Evolutionary conservation across 2,329 filamentous ascomycete species (phyloP), one percentile per base, ranked within the genome.

Genomic region (Cladosporium sp.): DNA sequence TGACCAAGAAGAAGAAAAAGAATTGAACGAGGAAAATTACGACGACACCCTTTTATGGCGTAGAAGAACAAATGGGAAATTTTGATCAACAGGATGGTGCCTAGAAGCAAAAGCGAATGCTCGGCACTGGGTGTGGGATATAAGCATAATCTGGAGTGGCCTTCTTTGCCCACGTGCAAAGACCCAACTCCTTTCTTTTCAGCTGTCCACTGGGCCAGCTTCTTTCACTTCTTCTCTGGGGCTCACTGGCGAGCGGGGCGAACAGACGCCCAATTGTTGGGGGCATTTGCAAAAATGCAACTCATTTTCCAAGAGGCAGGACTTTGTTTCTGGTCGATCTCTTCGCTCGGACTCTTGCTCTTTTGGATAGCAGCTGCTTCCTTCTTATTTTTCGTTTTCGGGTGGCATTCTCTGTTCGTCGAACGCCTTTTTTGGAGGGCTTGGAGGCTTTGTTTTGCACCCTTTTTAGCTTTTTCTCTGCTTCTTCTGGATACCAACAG

Each of bases 401-500:
- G 22, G 22, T 9, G 22, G 22, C 22, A 27, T 27, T 27, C 5
- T 9, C 22, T 27, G 22, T 27, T 9, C 22, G 4, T 27, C 9
- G 22, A 9, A 9, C 9, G 22, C 5, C 22, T 27, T 15, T 35
- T 35, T 35, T n/a, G 32, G 9, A 4, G 22, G n/a, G n/a, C n/a
- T n/a, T n/a, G 30, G 30, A 4, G 30, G 30, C 30, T 32, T 32
- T 32, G 12, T n/a, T 32, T 11, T 32, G 11, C 12, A 16, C 18
- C 13, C 20, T 46, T 38, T 16, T 27, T 30, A 15, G 11, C 36
- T 13, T 20, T 46, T n/a, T n/a, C n/a, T 32, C 27, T 39, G 22
- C 35, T 38, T 38, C 35, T 35, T 35, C 25, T 47, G 35, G 43
- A 47, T 47, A 47, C 43, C 43, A 47, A 39, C 43, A 30, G 43